Conservation (phyloP, 1,284 basidiomycete genomes). For the Papiliotrema nemorosa region DNA sequence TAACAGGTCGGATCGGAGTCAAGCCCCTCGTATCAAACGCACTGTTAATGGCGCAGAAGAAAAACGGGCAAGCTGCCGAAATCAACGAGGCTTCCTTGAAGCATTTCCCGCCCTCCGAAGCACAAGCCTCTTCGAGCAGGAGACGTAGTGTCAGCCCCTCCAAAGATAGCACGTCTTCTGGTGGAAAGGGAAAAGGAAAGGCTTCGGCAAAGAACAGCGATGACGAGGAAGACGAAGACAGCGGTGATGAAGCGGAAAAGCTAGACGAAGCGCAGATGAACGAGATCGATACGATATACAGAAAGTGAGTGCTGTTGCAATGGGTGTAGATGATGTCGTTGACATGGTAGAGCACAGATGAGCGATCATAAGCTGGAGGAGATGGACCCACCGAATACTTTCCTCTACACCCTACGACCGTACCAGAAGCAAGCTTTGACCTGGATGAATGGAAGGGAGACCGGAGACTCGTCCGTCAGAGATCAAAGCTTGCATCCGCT, state of each 20-base stretch:
- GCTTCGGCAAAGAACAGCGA: slow-evolving; percentile 29
- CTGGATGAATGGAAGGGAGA: slow-evolving; percentile 93
- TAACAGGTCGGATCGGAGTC: slow-evolving; percentile 40
- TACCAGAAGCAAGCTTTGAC: slow-evolving; percentile 93
- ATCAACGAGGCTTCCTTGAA: slow-evolving; percentile 37
- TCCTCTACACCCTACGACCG: slow-evolving; percentile 71
- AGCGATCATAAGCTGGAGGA: slow-evolving; percentile 72
- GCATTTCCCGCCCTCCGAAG: slow-evolving; percentile 19
- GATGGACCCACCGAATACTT: slow-evolving; percentile 77
- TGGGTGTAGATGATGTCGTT: slow-evolving; percentile 1
- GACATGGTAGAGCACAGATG: slow-evolving; percentile 66
- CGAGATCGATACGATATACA: slow-evolving; percentile 69
- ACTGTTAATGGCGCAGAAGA: slow-evolving; percentile 43
- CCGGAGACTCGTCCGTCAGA: slow-evolving; percentile 64
- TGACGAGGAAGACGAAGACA: slow-evolving; percentile 58
- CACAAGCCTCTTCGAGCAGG: slow-evolving; percentile 1
- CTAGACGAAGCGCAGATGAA: slow-evolving; percentile 65
- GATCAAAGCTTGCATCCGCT: slow-evolving; percentile 84
- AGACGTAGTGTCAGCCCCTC: slow-evolving; percentile 28
- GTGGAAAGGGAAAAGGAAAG: slow-evolving; percentile 32
- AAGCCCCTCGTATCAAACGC: slow-evolving; percentile 44
- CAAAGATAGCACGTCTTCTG: slow-evolving; percentile 15
- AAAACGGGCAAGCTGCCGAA: slow-evolving; percentile 29
- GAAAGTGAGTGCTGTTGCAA: slow-evolving; percentile 56
- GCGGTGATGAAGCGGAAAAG: slow-evolving; percentile 62